Evolutionary conservation across 176 grass and related monocot genomes (phyloP).

Genomic region (Aegilops longissima): DNA sequence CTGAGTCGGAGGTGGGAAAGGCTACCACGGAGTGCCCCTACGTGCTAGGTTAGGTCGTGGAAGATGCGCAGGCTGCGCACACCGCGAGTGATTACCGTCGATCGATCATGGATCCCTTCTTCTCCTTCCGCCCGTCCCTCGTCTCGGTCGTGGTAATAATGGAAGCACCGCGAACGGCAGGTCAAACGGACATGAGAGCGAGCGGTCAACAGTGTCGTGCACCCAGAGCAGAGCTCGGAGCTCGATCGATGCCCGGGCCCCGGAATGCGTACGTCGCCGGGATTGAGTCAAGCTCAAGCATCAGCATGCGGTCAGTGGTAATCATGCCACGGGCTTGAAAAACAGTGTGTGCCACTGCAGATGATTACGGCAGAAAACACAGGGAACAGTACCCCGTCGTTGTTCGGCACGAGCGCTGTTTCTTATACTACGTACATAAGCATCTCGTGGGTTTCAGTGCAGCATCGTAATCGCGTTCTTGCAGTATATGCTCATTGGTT

Average conservation of each 20-base stretch:
- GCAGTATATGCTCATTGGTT: background rate
- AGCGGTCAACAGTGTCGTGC: conserved; percentile 10
- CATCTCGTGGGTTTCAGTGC: background rate
- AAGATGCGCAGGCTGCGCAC: background rate
- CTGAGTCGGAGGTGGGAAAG: background rate
- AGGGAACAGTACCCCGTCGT: background rate
- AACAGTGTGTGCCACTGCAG: background rate
- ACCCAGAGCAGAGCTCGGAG: background rate
- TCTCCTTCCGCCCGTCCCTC: background rate
- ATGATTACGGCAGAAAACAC: background rate
- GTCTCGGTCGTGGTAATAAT: background rate
- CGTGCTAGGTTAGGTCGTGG: background rate
- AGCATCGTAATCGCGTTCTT: background rate
- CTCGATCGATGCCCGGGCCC: background rate
- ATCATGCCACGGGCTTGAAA: background rate
- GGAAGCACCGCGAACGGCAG: background rate
- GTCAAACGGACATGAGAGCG: background rate
- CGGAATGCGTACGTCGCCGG: background rate
- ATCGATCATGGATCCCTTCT: background rate
- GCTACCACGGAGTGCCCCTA: background rate
- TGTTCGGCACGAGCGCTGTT: background rate
- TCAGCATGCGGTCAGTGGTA: background rate
- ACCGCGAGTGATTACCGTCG: background rate
- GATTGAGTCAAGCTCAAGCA: background rate
- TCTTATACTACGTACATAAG: background rate